These are phyloP conservation scores for Gossypium lobatum DNA, from an alignment of 441 rosid genomes.

Conservation along the genomic window DNA sequence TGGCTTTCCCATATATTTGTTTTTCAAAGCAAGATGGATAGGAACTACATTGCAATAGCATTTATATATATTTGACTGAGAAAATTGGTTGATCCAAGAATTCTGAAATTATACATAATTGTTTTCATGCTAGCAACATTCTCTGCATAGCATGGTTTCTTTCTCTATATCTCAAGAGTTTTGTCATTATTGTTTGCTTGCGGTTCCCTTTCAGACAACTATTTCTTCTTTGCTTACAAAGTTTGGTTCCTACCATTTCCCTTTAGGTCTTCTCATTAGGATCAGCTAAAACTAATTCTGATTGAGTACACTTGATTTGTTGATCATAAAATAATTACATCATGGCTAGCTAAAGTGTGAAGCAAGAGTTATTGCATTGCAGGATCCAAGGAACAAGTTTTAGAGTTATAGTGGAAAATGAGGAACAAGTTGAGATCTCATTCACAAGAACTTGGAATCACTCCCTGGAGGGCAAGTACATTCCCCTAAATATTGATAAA, in stretches of 20 bases:
- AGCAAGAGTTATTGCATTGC: slow-evolving; percentile 20
- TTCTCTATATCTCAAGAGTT: not conserved
- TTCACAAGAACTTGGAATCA: slow-evolving; percentile 41
- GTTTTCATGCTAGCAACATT: not conserved
- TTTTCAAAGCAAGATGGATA: not conserved
- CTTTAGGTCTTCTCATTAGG: not conserved
- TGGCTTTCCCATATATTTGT: not conserved
- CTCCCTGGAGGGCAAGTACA: slow-evolving; percentile 40
- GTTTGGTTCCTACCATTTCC: not conserved
- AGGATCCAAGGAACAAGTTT: slow-evolving; percentile 42
- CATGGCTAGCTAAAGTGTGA: slow-evolving; percentile 7
- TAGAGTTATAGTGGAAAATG: slow-evolving; percentile 33
- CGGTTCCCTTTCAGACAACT: not conserved
- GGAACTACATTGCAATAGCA: slow-evolving; percentile 1
- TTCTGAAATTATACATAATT: not conserved
- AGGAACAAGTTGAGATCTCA: slow-evolving; percentile 45
- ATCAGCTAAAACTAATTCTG: not conserved
- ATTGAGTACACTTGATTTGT: not conserved
- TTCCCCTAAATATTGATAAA: slow-evolving; percentile 56
- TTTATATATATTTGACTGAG: slow-evolving; percentile 1
- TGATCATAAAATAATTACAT: not conserved
- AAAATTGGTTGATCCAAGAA: slow-evolving; percentile 6
- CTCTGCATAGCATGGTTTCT: not conserved
- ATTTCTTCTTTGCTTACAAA: not conserved
- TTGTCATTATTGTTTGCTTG: not conserved